phyloP scores from a whole-genome alignment of 108 stramenopile species.

The Nitzschia inconspicua region DNA sequence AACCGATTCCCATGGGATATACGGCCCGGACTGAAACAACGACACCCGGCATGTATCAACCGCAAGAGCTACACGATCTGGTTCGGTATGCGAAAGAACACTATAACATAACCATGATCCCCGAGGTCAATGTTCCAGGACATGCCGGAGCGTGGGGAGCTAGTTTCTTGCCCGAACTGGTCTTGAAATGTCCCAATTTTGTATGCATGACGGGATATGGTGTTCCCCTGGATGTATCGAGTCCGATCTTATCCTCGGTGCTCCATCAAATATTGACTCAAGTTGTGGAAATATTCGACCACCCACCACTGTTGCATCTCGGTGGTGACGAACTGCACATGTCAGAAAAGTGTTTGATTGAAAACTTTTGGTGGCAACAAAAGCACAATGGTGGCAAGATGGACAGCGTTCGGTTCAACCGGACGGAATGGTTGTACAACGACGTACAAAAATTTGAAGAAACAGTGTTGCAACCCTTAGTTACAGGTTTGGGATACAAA shows the following conservation, averaged over 20 bases:
- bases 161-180: constrained; percentile 22
- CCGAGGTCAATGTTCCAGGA: constrained; percentile 47
- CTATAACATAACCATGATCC: constrained; percentile 30
- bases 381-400: constrained; percentile 16
- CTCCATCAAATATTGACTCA: constrained; percentile 30
- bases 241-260: constrained; percentile 18
- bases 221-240: constrained; percentile 37
- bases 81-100: constrained; percentile 24
- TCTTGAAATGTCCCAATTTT: constrained; percentile 38
- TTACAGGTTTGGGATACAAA: constrained; percentile 9
- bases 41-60: constrained; percentile 10
- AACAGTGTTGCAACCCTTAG: constrained; percentile 12
- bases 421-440: neutral
- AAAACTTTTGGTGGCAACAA: too few relatives aligned
- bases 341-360: constrained; percentile 32
- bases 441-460: constrained; percentile 21
- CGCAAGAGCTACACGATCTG: constrained; percentile 30
- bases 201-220: constrained; percentile 44
- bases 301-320: constrained; percentile 43
- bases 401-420: too few relatives aligned
- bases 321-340: constrained; percentile 42
- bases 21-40: neutral
- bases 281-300: constrained; percentile 39
- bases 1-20: neutral
- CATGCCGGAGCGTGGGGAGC: constrained; percentile 45